Conservation (phyloP, 192 early-diverging fungal genomes). For the Funneliformis mosseae region DNA sequence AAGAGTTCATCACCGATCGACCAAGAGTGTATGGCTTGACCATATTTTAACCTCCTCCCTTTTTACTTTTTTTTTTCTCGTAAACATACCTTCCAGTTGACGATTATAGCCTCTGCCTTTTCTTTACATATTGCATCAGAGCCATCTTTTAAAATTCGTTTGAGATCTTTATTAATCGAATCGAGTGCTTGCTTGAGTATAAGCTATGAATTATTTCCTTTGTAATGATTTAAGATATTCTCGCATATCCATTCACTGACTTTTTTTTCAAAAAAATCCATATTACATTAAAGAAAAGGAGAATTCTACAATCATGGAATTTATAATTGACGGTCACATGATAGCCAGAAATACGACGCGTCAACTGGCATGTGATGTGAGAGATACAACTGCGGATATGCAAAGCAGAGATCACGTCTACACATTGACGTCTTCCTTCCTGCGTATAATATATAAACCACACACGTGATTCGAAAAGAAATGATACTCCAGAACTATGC, state of each 20-base stretch:
- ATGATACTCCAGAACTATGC: too few relatives aligned
- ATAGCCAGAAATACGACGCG: too few relatives aligned
- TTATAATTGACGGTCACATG: too few relatives aligned
- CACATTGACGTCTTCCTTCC: too few relatives aligned
- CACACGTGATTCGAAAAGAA: too few relatives aligned
- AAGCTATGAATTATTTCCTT: background rate
- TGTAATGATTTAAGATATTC: background rate
- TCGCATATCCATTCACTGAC: slow-evolving; percentile 1
- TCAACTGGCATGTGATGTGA: too few relatives aligned
- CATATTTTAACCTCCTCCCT: slow-evolving; percentile 21
- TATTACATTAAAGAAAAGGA: background rate
- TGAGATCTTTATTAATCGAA: slow-evolving; percentile 16
- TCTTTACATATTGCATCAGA: slow-evolving; percentile 5
- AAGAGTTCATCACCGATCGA: slow-evolving; percentile 28
- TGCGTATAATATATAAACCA: too few relatives aligned
- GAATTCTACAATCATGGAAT: too few relatives aligned
- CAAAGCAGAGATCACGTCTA: too few relatives aligned
- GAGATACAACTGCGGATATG: too few relatives aligned
- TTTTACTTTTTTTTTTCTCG: slow-evolving; percentile 18
- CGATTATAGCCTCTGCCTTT: slow-evolving; percentile 23
- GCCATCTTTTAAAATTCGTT: slow-evolving; percentile 16
- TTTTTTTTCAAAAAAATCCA: background rate
- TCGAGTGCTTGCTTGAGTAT: too few relatives aligned
- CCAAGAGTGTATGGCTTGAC: slow-evolving; percentile 31
- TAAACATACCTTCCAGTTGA: slow-evolving; percentile 29